These are phyloP conservation scores for Stylonectria norvegica DNA, from an alignment of 2,329 filamentous ascomycete species.

Conservation along the genomic window DNA sequence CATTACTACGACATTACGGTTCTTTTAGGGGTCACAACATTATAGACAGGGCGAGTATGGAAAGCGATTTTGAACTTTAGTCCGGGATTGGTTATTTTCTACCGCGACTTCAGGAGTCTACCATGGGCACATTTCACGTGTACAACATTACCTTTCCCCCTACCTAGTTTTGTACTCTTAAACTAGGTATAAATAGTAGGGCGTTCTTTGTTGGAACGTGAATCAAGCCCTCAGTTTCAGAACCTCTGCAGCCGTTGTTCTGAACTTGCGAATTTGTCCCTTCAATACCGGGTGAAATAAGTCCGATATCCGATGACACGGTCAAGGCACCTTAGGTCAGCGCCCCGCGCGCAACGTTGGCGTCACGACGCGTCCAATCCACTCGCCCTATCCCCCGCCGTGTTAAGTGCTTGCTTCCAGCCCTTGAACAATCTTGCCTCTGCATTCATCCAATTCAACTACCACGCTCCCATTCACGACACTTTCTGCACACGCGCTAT, in stretches of 20 bases:
- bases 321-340: background rate
- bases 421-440: constrained; percentile 16
- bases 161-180: no score
- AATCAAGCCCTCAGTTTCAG: no score
- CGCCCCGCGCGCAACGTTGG: constrained; percentile 31
- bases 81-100: background rate
- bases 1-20: constrained; percentile 14
- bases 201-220: no score
- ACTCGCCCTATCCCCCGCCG: constrained; percentile 20
- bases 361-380: constrained; percentile 34
- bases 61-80: background rate
- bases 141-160: no score
- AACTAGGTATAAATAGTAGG: no score
- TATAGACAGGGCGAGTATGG: constrained; percentile 11
- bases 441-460: constrained; percentile 2
- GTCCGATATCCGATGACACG: background rate
- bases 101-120: no score
- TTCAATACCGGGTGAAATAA: no score
- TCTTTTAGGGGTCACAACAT: constrained; percentile 8
- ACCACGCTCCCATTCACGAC: background rate
- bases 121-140: no score
- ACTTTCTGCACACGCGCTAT: background rate
- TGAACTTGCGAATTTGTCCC: no score
- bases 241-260: no score
- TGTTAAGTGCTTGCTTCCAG: constrained; percentile 33